Evolutionary conservation across 2,329 filamentous ascomycete genomes (phyloP), one percentile per base, ranked within the genome.

Genomic region (Xylaria sp.): DNA sequence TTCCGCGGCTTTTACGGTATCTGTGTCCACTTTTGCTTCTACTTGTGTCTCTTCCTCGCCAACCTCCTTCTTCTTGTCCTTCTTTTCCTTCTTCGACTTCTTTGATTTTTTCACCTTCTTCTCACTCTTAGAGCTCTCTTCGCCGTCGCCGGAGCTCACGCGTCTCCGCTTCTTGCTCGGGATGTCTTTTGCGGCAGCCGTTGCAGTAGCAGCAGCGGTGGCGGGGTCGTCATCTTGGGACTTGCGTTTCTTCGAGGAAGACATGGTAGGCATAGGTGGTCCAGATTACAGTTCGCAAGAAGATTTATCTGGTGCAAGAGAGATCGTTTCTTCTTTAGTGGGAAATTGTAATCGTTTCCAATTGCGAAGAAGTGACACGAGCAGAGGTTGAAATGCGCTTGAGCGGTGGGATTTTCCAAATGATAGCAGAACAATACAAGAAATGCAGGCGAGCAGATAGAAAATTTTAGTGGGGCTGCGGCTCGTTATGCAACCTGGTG

Each of bases 381-480:
- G 41, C 10, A 18, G 10, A 55, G 54, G 8, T 25, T 50, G 15
- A 20, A 13, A 18, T 52, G 28, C 8, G 13, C 39, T 51, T 18
- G n/a, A 52, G 13, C 18, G 18, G 31, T 62, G 12, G n/a, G 59
- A 46, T 18, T 7, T 8, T 46, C 1, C 3, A 34, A 12, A 20
- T n/a, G 31, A 48, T 39, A 28, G 48, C 20, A 55, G 25, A 12
- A 57, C 54, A 60, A 20, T n/a, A 34, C 28, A 44, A 46, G 9
- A 37, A 50, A 58, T 18, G 20, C 23, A 55, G 10, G 9, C 39
- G 15, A 52, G 83, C 82, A 81, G 80, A 83, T 79, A 72, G 84
- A 82, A 71, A 85, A 84, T 80, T 87, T 87, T 73, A 80, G 81
- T 75, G 80, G 82, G 41, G 82, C 82, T 71, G 64, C 62, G 66